Percentiles rank a stretch among this genome's conserved stretches.
Conservation (phyloP, 495 filamentous ascomycete species). For the Aspergillus incahuasiensis region DNA sequence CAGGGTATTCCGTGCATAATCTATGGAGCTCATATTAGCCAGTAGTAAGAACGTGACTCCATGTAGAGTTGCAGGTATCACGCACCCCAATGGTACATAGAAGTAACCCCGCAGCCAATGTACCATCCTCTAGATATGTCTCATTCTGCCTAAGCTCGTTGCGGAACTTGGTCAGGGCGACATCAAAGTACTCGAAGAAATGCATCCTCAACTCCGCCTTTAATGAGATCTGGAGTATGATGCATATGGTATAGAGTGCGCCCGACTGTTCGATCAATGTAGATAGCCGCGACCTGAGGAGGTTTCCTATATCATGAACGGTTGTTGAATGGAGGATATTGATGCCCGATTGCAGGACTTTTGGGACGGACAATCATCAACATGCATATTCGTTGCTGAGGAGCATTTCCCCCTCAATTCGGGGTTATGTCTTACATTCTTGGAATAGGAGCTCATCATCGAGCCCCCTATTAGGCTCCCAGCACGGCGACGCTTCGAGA, state of each 20-base stretch:
- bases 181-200: conserved; percentile 34
- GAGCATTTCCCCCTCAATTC: no score
- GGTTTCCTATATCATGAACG: conserved; percentile 14
- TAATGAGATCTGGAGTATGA: conserved; percentile 31
- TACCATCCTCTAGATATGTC: conserved; percentile 26
- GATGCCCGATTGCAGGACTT: conserved; percentile 30
- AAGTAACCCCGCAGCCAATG: conserved; percentile 31
- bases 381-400: neutral
- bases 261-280: conserved; percentile 26
- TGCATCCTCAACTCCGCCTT: conserved; percentile 6
- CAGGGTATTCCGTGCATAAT: conserved; percentile 32
- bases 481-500: no score
- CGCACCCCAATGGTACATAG: conserved; percentile 36
- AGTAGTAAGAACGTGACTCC: no score
- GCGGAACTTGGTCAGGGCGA: conserved; percentile 27
- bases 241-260: conserved; percentile 30
- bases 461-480: no score
- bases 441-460: conserved; percentile 26
- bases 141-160: conserved; percentile 25
- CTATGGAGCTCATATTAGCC: no score
- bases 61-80: no score
- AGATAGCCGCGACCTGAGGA: conserved; percentile 24
- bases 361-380: neutral
- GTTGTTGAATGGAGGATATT: conserved; percentile 33
- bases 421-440: conserved; percentile 29